Conservation (phyloP, 805 yeast genomes). For the Ascoidea asiatica region DNA sequence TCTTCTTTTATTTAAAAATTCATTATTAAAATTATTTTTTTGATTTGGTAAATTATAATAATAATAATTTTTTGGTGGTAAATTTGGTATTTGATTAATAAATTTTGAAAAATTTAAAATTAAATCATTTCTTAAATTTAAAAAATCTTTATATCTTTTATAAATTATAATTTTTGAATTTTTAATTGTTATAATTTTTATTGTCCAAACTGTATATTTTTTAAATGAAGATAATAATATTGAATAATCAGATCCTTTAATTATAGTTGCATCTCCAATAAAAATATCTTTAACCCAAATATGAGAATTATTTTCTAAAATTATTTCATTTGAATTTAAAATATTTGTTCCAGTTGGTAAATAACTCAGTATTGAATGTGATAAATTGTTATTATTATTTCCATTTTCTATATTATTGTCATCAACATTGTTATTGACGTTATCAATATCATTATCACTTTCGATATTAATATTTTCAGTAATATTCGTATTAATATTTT, state of each 20-base stretch:
- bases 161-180: slow-evolving; percentile 6
- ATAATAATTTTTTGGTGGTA: slow-evolving; percentile 7
- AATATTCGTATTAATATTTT: too few species aligned
- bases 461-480: too few species aligned
- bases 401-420: too few species aligned
- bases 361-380: too few species aligned
- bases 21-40: slow-evolving; percentile 5
- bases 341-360: too few species aligned
- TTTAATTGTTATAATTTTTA: slow-evolving; percentile 7
- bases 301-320: too few species aligned
- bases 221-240: neutral
- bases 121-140: slow-evolving; percentile 4
- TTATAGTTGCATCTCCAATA: slow-evolving; percentile 10
- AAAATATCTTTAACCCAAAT: slow-evolving; percentile 9
- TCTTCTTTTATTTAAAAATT: slow-evolving; percentile 6
- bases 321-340: too few species aligned
- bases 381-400: too few species aligned
- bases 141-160: slow-evolving; percentile 10
- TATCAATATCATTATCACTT: too few species aligned
- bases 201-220: slow-evolving; percentile 8
- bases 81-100: slow-evolving; percentile 4
- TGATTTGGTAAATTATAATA: neutral
- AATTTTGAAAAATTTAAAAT: slow-evolving; percentile 7
- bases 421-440: too few species aligned
- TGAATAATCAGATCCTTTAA: slow-evolving; percentile 4